Evolutionary conservation across 2,329 filamentous ascomycete species (phyloP), one percentile per base, ranked within the genome.

Genomic region (Ceratocystis cacaofunesta): DNA sequence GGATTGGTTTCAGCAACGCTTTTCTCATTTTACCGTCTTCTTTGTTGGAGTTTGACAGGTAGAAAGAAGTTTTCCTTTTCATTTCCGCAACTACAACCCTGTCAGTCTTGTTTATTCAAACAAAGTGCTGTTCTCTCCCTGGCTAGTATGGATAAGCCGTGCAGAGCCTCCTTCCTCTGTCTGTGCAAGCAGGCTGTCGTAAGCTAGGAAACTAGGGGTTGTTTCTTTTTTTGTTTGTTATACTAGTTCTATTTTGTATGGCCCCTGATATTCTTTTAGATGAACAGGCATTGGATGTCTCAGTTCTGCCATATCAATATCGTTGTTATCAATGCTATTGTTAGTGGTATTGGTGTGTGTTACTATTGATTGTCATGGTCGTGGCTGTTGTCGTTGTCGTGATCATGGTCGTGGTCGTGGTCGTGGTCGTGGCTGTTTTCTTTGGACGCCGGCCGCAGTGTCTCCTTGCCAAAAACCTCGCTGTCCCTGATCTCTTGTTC

Each of bases 401-500:
- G 22, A 36, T 36, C 48, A 28, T 64, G 46, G n/a, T 48, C 58
- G 43, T 67, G 62, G 1, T 65, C 61, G 17, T 65, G 41, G 6
- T 57, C 46, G 36, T 64, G 63, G 1, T 65, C 61, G 28, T 65
- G 43, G 32, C 46, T 25, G 4, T 65, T 17, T n/a, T 60, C 50
- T n/a, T 32, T 48, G 5, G 41, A 43, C 28, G 19, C 22, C 5
- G 15, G 32, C 7, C 43, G 63, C 12, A 41, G 36, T n/a, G 28
- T 44, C 36, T 32, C 32, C 17, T 17, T 63, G 7, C 64, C 60
- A 15, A 65, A n/a, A 36, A 25, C 19, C 19, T 48, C 60, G 5
- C 61, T 67, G 25, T 67, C 66, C 19, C 41, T 50, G 19, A 67
- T 65, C 12, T 67, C 66, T 22, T 67, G 63, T 41, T 67, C 68